Percentiles rank a stretch among this genome's conserved stretches.
These are phyloP conservation scores for Globisporangium cederbergense DNA, from an alignment of 352 stramenopile genomes.

Conservation along the genomic window DNA sequence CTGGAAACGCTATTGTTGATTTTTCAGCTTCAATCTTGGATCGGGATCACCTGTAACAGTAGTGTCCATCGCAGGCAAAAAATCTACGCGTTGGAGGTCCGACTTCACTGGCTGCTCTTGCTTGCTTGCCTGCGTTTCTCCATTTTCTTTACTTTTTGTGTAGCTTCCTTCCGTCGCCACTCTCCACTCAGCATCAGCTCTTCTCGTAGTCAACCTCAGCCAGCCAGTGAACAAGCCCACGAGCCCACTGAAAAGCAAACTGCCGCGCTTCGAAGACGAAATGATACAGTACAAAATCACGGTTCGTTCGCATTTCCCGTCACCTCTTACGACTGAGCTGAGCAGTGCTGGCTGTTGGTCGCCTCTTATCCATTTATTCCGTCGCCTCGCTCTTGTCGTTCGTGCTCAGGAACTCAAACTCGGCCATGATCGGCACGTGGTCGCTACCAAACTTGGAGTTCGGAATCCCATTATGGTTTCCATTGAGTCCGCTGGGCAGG, in stretches of 20 bases:
- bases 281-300: neutral
- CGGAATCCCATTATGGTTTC: slow-evolving; percentile 87
- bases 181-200: neutral
- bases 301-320: too few species aligned
- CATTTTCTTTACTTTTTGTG: neutral
- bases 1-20: too few species aligned
- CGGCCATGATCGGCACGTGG: slow-evolving; percentile 84
- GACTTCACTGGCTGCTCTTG: neutral
- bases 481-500: slow-evolving; percentile 54
- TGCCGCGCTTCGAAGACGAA: neutral
- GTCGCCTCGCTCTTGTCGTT: slow-evolving; percentile 16
- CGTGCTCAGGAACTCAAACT: slow-evolving; percentile 70
- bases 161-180: too few species aligned
- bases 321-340: too few species aligned
- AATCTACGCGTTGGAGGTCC: neutral
- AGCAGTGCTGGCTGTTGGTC: neutral
- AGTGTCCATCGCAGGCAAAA: too few species aligned
- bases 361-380: neutral
- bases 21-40: too few species aligned
- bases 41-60: too few species aligned
- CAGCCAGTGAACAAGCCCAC: neutral
- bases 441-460: slow-evolving; percentile 85
- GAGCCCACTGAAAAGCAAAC: neutral
- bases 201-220: neutral
- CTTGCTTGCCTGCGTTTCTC: neutral